Evolutionary conservation across 495 filamentous ascomycete genomes (phyloP).

Genomic region (Acidiella bohemica): DNA sequence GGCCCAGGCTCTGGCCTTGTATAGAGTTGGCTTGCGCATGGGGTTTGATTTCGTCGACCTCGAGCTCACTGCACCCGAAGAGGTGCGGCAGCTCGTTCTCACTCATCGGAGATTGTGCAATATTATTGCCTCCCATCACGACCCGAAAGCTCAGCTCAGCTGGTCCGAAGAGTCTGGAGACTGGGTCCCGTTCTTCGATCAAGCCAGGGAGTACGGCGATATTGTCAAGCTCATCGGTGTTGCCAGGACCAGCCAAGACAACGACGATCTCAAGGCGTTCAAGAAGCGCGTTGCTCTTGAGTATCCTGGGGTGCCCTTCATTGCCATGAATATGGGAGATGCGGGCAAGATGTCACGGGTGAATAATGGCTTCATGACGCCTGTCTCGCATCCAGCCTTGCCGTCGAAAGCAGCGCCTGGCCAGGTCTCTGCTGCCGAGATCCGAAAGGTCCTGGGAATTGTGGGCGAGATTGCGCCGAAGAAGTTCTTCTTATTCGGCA

Average conservation of each 20-base stretch:
- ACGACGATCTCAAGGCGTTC: constrained; percentile 73
- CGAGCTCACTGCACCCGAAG: constrained; percentile 73
- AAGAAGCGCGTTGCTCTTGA: constrained; percentile 56
- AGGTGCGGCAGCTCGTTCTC: constrained; percentile 52
- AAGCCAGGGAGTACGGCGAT: constrained; percentile 73
- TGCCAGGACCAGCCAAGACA: constrained; percentile 66
- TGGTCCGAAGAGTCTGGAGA: constrained; percentile 64
- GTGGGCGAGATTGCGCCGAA: constrained; percentile 67
- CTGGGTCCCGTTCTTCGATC: constrained; percentile 83
- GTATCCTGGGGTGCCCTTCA: constrained; percentile 59
- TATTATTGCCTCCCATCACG: constrained; percentile 93
- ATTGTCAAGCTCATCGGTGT: constrained; percentile 89
- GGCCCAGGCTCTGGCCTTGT: constrained; percentile 56
- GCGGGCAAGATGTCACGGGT: constrained; percentile 80
- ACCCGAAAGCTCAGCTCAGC: constrained; percentile 60
- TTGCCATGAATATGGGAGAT: constrained; percentile 92
- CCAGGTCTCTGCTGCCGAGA: constrained; percentile 83
- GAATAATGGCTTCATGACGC: constrained; percentile 85
- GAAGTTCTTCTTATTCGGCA: constrained; percentile 78
- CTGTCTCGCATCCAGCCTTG: constrained; percentile 78
- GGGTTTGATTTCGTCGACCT: constrained; percentile 88
- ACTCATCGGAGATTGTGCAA: constrained; percentile 43
- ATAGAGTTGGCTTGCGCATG: constrained; percentile 61
- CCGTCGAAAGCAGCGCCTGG: constrained; percentile 91
- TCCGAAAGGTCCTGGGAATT: constrained; percentile 59